Evolutionary conservation across 2,329 filamentous ascomycete genomes (phyloP).

Genomic region (Simplicillium sp.): DNA sequence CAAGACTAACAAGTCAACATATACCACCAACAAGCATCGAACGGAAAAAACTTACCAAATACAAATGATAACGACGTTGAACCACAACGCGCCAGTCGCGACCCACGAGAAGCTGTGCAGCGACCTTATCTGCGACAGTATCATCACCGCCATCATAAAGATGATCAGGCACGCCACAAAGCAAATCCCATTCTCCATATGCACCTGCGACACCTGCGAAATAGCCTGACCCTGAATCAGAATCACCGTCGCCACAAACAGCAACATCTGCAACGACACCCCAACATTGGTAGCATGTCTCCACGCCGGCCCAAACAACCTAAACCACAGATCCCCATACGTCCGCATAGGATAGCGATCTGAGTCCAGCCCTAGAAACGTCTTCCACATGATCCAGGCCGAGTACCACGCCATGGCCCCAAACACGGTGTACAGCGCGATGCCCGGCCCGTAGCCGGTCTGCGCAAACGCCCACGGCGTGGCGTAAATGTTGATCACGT

Average conservation of each 20-base stretch:
- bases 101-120: conserved; percentile 43
- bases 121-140: conserved; percentile 44
- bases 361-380: conserved; percentile 34
- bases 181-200: conserved; percentile 26
- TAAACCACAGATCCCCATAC: conserved; percentile 37
- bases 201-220: conserved; percentile 35
- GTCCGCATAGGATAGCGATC: conserved; percentile 33
- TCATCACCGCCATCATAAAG: conserved; percentile 38
- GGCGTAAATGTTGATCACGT: conserved; percentile 25
- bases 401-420: conserved; percentile 26
- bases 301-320: conserved; percentile 31
- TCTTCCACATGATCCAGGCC: conserved; percentile 32
- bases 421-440: conserved; percentile 33
- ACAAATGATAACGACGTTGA: conserved; percentile 39
- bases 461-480: conserved; percentile 12
- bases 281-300: conserved; percentile 36
- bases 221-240: conserved; percentile 43
- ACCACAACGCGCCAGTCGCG: conserved; percentile 46
- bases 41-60: conserved; percentile 16
- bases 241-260: conserved; percentile 41
- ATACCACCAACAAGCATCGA: conserved; percentile 17
- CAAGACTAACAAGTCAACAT: conserved; percentile 29
- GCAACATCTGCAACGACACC: conserved; percentile 35
- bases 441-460: conserved; percentile 31
- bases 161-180: conserved; percentile 42